Evolutionary conservation across 1,139 yeast genomes (phyloP), one percentile per base, ranked within the genome.

Genomic region (Lodderomyces theae): DNA sequence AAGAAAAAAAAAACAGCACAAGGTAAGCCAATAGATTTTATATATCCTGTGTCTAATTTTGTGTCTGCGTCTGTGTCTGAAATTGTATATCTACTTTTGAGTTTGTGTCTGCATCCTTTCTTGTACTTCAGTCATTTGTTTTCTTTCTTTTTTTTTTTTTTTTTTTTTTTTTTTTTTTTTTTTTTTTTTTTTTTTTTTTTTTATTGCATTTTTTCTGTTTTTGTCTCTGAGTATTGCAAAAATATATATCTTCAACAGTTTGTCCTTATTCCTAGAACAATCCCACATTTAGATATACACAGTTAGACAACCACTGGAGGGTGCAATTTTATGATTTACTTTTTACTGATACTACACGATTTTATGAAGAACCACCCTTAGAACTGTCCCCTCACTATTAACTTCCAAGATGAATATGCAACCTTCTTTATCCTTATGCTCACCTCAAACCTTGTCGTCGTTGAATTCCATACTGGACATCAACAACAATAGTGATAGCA

Each of bases 321-420:
- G n/a, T n/a, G n/a, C n/a, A n/a, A n/a, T n/a, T n/a, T n/a, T n/a
- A n/a, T n/a, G n/a, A n/a, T n/a, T n/a, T n/a, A n/a, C n/a, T n/a
- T n/a, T n/a, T n/a, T n/a, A n/a, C n/a, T n/a, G n/a, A n/a, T n/a
- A n/a, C n/a, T n/a, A n/a, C n/a, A n/a, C n/a, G n/a, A n/a, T n/a
- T n/a, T n/a, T n/a, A n/a, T n/a, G n/a, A n/a, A n/a, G n/a, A n/a
- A n/a, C n/a, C n/a, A n/a, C n/a, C n/a, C n/a, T n/a, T n/a, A n/a
- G n/a, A n/a, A n/a, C n/a, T n/a, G n/a, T n/a, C n/a, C n/a, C n/a
- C n/a, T n/a, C n/a, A n/a, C n/a, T n/a, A n/a, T n/a, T n/a, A n/a
- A n/a, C 22, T 19, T 15, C n/a, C n/a, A 32, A 21, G 4, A 32
- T 32, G 35, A 32, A 32, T 12, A 32, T 32, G 35, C 35, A 32